Evolutionary conservation across 164 flowering plant species (phyloP), one percentile per base, ranked within the genome.

Genomic region (Stephania cephalantha): DNA sequence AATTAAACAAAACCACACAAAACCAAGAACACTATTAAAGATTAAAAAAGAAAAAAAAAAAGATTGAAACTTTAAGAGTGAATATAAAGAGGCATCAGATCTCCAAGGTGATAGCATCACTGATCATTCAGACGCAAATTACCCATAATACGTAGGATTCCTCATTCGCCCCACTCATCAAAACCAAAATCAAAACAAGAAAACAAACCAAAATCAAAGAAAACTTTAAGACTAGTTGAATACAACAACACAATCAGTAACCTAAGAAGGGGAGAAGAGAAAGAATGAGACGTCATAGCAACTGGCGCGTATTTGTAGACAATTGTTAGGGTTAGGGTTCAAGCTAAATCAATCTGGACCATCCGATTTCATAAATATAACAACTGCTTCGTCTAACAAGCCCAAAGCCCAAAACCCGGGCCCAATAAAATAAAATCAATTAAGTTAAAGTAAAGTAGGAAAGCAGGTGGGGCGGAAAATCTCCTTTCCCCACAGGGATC

Each of bases 301-400:
- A 50, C 4, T 11, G 55, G 4, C 13, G 55, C 55, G 15, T 50
- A 65, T 74, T 31, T 74, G 35, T 9, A 45, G 48, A 46, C 5
- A 63, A 74, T 46, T 9, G 22, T 20, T 74, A 74, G 76, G 76
- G 71, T 74, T 74, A 67, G 76, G 76, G 76, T 74, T 74, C 48
- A 17, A 5, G 55, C 15, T 8, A 50, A 50, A 15, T 50, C 15
- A 11, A 50, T 50, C 55, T 9, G 13, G 13, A 50, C 55, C 55
- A 15, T 50, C 12, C 55, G 15, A 50, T 35, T 35, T 35, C 4
- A 35, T 4, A 2, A 35, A 35, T 0, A 35, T 35, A 25, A 25
- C 0, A 25, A 35, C 42, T 35, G 42, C 1, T 35, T 35, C 1
- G 42, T 35, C 42, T 35, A 35, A 35, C 4, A 35, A 35, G 42